Percentiles rank a stretch among this genome's conserved stretches.
Evolutionary conservation across 192 early-diverging fungal genomes (phyloP).

Genomic region (Allomyces javanicus): DNA sequence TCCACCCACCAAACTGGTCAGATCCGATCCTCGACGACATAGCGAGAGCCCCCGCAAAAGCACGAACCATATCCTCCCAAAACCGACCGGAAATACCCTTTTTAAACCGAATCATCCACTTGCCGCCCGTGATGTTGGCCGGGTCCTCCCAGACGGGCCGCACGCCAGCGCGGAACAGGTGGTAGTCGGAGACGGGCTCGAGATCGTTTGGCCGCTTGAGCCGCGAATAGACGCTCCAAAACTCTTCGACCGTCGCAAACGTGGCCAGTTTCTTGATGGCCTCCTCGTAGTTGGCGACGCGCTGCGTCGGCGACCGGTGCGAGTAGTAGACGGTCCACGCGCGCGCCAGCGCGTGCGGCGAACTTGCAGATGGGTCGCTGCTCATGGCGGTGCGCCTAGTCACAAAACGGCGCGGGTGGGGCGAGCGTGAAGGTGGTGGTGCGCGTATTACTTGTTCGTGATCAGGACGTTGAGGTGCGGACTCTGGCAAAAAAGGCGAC

Average conservation of each 20-base stretch:
- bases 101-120: slow-evolving; percentile 84
- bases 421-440: too few species aligned
- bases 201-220: slow-evolving; percentile 66
- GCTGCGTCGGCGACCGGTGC: slow-evolving; percentile 70
- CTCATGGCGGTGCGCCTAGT: too few species aligned
- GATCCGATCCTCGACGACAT: neutral
- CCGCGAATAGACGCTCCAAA: slow-evolving; percentile 60
- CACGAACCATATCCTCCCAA: slow-evolving; percentile 68
- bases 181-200: slow-evolving; percentile 71
- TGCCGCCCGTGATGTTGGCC: slow-evolving; percentile 68
- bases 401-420: too few species aligned
- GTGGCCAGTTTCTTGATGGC: slow-evolving; percentile 69
- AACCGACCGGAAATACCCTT: slow-evolving; percentile 80
- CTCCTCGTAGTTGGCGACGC: slow-evolving; percentile 70
- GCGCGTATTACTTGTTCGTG: too few species aligned
- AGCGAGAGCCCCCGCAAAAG: neutral
- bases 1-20: neutral
- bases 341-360: slow-evolving; percentile 43
- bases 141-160: slow-evolving; percentile 93
- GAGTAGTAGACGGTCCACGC: slow-evolving; percentile 89
- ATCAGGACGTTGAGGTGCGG: too few species aligned
- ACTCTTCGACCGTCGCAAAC: slow-evolving; percentile 60
- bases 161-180: slow-evolving; percentile 78
- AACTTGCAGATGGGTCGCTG: too few species aligned
- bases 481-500: too few species aligned